Evolutionary conservation across 441 rosid species (phyloP), one percentile per base, ranked within the genome.

Genomic region (Pelargonium myrrhifolium): DNA sequence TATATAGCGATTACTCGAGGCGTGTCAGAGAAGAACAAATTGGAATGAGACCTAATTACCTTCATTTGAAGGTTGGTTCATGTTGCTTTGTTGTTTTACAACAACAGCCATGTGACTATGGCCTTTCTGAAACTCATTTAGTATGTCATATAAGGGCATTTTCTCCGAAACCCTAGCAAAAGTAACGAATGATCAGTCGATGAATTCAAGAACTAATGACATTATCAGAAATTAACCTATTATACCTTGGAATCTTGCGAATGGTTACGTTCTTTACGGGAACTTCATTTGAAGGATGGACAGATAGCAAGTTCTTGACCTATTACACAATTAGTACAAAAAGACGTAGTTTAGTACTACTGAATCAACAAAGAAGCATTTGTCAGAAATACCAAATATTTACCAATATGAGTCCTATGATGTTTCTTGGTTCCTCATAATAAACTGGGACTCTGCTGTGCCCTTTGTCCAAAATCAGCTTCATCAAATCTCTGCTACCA

Each of bases 371-470:
- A 31, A 31, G 7, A 31, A 31, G 37, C 37, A 31, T 31, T 31
- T 31, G 37, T 31, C 37, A 31, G 37, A 31, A 31, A 31, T 3
- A 0, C 37, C 6, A 5, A 3, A 31, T 0, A 11, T 15, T 71
- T 75, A 91, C 96, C 90, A 92, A 83, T 74, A 92, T 76, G 68
- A 92, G 84, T 60, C 97, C 97, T 51, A 92, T 89, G 72, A 92
- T 86, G 81, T 92, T 92, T 55, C 87, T 84, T 70, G 82, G 75
- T 63, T 92, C 86, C 84, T 89, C 92, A 72, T 85, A 85, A 77
- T 83, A 87, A 63, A 91, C 92, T 10, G 97, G 93, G 72, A 92
- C 86, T 77, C 97, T 86, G 87, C 97, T 92, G 75, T 92, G 97
- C 43, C 97, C 97, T 81, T 84, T 89, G 86, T 92, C 94, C 78